phyloP scores from a whole-genome alignment of 495 filamentous ascomycete species.

The Penicillium parvum region DNA sequence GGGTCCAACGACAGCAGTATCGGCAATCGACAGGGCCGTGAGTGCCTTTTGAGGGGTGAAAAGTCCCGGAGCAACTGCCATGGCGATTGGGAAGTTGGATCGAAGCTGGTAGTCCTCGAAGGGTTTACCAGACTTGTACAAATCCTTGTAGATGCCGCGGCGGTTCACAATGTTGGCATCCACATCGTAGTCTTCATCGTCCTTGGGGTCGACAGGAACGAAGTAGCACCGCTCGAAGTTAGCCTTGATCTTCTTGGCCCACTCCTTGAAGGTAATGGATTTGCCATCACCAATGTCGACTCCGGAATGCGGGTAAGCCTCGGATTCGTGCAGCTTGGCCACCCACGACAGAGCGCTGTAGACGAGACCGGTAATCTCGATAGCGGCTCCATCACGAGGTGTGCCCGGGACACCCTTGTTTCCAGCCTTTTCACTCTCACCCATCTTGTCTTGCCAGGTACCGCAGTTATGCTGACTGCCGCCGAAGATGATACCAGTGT shows the following conservation, averaged over 20 bases:
- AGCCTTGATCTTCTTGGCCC: slow-evolving; percentile 74
- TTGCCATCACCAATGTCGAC: slow-evolving; percentile 56
- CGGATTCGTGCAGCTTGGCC: slow-evolving; percentile 55
- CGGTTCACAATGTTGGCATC: slow-evolving; percentile 76
- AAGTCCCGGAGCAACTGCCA: slow-evolving; percentile 86
- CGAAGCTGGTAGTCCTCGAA: slow-evolving; percentile 98
- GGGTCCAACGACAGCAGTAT: slow-evolving; percentile 74
- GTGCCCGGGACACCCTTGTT: slow-evolving; percentile 96
- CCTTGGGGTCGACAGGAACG: slow-evolving; percentile 60
- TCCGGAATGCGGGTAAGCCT: slow-evolving; percentile 64
- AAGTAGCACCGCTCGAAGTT: slow-evolving; percentile 93
- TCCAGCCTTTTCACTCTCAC: slow-evolving; percentile 86
- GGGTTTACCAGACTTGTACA: slow-evolving; percentile 86
- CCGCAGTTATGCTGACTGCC: slow-evolving; percentile 94
- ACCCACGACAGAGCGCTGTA: slow-evolving; percentile 89
- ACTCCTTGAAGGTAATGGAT: slow-evolving; percentile 68
- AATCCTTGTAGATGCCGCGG: slow-evolving; percentile 95
- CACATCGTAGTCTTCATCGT: slow-evolving; percentile 74
- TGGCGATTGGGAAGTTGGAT: slow-evolving; percentile 90
- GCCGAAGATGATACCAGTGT: slow-evolving; percentile 86
- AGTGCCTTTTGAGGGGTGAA: slow-evolving; percentile 77
- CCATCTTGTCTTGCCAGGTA: slow-evolving; percentile 99
- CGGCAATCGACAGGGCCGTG: slow-evolving; percentile 69
- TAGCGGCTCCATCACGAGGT: slow-evolving; percentile 88
- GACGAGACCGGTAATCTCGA: slow-evolving; percentile 89